Base-by-base conservation (phyloP, 2,329 filamentous ascomycete genomes). In the Neofusicoccum parvum region DNA sequence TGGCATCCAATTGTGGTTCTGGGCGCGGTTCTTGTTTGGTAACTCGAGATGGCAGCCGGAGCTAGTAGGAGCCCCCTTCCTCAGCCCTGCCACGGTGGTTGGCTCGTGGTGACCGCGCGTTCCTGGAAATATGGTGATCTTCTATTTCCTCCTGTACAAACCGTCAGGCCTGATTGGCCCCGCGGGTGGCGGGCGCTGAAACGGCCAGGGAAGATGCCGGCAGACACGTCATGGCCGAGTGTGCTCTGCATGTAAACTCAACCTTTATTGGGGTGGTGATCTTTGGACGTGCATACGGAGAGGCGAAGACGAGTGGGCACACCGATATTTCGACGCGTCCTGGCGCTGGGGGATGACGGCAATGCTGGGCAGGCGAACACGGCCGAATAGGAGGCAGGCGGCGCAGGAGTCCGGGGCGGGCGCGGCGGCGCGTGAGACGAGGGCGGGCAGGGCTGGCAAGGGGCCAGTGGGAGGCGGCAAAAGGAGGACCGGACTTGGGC, bases 201-300 rank as follows among this genome's bases (percentile, higher is more conserved):
- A 60, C 56, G 56, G 43, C 17, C 56, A 60, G 56, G 56, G 56
- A 60, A 48, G 56, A 60, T 60, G 56, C 41, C 56, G 56, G 43
- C 56, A 37, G 50, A 60, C 56, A 60, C 56, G 56, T 60, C 56
- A 60, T 60, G 14, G 20, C 36, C 9, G 17, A 23, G 51, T 5
- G 20, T 15, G 36, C 48, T 50, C n/a, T 12, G 50, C 3, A 41
- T 45, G 54, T 46, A 32, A 34, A n/a, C 12, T 27, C 53, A 56
- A 41, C 20, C 20, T 32, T 14, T 48, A 34, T 27, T 43, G 53
- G 53, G 37, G 37, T 27, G 56, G 56, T 46, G 56, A 60, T 60
- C 56, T 48, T 5, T 60, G 56, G 56, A 59, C 56, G 56, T 60
- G 56, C 56, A 49, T 60, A 60, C 56, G 56, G 41, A 32, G 48